phyloP scores from a whole-genome alignment of 805 yeast genomes.

The Maudiozyma pseudohumilis region DNA sequence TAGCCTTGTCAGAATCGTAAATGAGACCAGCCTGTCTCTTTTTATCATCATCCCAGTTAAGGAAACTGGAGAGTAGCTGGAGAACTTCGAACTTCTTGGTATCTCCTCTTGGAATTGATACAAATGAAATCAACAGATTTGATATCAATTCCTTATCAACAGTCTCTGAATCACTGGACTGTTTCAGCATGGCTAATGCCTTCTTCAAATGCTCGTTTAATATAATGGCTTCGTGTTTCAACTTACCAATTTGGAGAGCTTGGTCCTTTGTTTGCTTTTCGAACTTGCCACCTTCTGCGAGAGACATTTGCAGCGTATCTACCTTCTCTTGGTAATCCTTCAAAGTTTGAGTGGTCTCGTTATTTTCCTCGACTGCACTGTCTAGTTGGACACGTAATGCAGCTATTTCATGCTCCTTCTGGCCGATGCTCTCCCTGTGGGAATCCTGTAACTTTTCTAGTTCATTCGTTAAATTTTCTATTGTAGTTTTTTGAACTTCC shows the following conservation, averaged over 20 bases:
- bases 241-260: conserved; percentile 73
- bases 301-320: conserved; percentile 13
- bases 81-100: conserved; percentile 90
- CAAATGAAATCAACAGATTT: conserved; percentile 73
- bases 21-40: conserved; percentile 66
- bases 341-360: conserved; percentile 16
- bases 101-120: conserved; percentile 85
- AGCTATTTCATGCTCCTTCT: conserved; percentile 18
- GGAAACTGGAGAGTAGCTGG: conserved; percentile 67
- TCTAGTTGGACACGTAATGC: conserved; percentile 24
- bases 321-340: conserved; percentile 16
- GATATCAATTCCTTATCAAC: conserved; percentile 86
- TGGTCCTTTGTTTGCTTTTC: conserved; percentile 57
- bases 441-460: conserved; percentile 7
- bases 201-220: conserved; percentile 93
- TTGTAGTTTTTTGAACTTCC: conserved; percentile 10
- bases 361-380: conserved; percentile 11
- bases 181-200: conserved; percentile 74
- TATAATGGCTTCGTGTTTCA: conserved; percentile 89
- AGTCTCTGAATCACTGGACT: conserved; percentile 60
- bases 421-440: conserved; percentile 17
- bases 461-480: conserved; percentile 4
- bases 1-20: conserved; percentile 3
- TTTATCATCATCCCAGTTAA: conserved; percentile 82
- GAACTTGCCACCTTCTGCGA: conserved; percentile 27